Evolutionary conservation across 139 green algal genomes (phyloP).

Genomic region (Pseudopediastrum boryanum): DNA sequence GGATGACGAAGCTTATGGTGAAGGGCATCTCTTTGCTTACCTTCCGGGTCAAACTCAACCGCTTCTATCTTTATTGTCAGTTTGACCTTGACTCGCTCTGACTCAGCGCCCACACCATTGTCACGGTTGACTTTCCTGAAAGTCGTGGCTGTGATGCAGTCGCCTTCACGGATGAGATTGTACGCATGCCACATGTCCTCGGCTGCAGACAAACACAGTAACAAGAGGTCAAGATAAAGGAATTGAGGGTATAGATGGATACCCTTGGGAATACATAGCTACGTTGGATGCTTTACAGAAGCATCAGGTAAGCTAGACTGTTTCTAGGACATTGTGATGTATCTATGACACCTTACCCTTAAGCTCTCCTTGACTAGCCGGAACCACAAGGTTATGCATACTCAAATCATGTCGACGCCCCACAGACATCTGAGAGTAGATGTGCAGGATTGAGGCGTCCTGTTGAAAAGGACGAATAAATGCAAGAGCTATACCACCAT

Average conservation of each 20-base stretch:
- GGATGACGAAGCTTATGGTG: too few species aligned
- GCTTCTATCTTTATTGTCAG: conserved; percentile 78
- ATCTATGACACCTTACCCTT: background rate
- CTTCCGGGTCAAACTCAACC: conserved; percentile 89
- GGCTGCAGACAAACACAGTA: conserved; percentile 39
- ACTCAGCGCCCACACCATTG: conserved; percentile 63
- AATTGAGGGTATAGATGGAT: background rate
- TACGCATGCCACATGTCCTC: conserved; percentile 96
- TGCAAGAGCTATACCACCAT: too few species aligned
- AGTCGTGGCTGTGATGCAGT: conserved; percentile 77
- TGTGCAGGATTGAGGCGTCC: too few species aligned
- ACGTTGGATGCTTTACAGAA: background rate
- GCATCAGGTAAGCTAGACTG: background rate
- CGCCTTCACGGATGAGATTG: conserved; percentile 83
- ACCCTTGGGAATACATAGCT: background rate
- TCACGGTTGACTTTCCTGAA: conserved; percentile 70
- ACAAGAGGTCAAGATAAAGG: background rate
- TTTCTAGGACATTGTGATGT: background rate
- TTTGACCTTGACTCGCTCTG: conserved; percentile 83
- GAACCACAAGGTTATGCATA: too few species aligned
- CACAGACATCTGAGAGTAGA: too few species aligned
- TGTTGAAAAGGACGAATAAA: too few species aligned
- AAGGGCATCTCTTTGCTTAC: too few species aligned
- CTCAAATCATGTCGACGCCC: too few species aligned
- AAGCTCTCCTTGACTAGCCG: too few species aligned